Conservation (phyloP, 2,329 filamentous ascomycete genomes). For the Trichoderma sp. region DNA sequence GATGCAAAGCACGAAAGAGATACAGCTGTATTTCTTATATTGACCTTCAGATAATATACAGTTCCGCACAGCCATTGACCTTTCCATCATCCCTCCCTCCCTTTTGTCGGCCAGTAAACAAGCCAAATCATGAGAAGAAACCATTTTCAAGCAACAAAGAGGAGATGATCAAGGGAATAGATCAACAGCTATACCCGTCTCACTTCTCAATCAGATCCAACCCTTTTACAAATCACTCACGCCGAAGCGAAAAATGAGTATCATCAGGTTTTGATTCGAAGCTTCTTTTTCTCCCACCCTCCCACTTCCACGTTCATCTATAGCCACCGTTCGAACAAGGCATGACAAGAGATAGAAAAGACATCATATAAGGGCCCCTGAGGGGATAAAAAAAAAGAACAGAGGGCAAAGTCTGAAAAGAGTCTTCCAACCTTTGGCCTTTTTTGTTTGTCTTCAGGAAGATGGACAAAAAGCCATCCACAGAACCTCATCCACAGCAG, state of each 20-base stretch:
- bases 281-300: too few species aligned
- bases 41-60: slow-evolving; percentile 21
- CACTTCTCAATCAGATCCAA: neutral
- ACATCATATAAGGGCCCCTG: slow-evolving; percentile 6
- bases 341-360: neutral
- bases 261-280: too few species aligned
- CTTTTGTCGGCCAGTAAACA: neutral
- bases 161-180: neutral
- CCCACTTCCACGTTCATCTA: neutral
- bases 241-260: neutral
- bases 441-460: slow-evolving; percentile 1
- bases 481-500: slow-evolving; percentile 11
- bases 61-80: slow-evolving; percentile 11
- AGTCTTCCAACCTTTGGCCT: neutral
- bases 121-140: neutral
- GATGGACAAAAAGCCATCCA: slow-evolving; percentile 1
- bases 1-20: neutral
- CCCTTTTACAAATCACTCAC: neutral
- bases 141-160: neutral
- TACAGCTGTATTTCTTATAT: neutral
- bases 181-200: neutral
- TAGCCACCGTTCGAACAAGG: slow-evolving; percentile 2
- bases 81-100: neutral
- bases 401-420: slow-evolving; percentile 9
- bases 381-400: neutral